Percentiles rank a stretch among this genome's conserved stretches.
Evolutionary conservation across 2,329 filamentous ascomycete species (phyloP).

Genomic region (Zopfia rhizophila): DNA sequence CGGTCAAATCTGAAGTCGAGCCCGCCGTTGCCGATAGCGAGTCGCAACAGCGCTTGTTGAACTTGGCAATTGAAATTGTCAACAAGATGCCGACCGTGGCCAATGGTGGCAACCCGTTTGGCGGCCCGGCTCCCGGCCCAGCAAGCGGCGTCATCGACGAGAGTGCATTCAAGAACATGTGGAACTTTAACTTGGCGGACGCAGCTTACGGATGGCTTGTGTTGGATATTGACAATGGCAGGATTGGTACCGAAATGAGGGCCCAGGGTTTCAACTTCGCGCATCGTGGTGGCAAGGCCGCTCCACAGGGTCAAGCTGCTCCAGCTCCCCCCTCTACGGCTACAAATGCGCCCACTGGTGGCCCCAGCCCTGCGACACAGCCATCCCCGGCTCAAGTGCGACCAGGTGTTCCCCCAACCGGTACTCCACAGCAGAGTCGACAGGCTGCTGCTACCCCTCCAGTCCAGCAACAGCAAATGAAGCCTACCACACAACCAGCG

Average conservation of each 20-base stretch:
- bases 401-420: constrained; percentile 40
- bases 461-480: constrained; percentile 52
- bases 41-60: constrained; percentile 89
- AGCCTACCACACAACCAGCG: constrained; percentile 48
- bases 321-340: constrained; percentile 51
- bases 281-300: constrained; percentile 83
- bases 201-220: constrained; percentile 97
- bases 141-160: constrained; percentile 92
- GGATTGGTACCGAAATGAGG: constrained; percentile 98
- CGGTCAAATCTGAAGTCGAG: constrained; percentile 94
- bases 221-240: constrained; percentile 91
- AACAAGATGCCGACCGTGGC: constrained; percentile 97
- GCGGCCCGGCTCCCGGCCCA: constrained; percentile 79
- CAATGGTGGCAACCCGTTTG: constrained; percentile 96
- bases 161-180: constrained; percentile 99
- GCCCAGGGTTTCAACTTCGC: constrained; percentile 99
- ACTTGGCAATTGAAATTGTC: constrained; percentile 92
- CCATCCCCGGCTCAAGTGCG: constrained; percentile 47
- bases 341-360: constrained; percentile 47
- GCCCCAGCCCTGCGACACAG: constrained; percentile 53
- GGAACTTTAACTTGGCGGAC: constrained; percentile 99
- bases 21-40: constrained; percentile 93
- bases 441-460: constrained; percentile 47
- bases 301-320: constrained; percentile 47
- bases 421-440: constrained; percentile 46